Conservation (phyloP, 192 early-diverging fungal species). For the Coemansia sp. region DNA sequence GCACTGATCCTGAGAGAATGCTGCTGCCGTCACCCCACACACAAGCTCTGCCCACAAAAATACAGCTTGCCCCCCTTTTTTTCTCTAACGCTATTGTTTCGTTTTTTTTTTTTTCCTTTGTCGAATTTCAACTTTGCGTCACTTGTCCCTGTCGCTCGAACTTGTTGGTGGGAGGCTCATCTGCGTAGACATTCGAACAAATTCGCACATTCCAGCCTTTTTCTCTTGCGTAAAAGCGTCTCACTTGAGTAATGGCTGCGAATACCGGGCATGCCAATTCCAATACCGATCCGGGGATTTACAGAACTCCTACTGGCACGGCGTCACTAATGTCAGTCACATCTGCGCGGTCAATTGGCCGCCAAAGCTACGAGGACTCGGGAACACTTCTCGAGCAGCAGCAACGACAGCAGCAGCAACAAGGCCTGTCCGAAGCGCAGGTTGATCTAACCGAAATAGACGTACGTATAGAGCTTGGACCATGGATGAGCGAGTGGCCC, state of each 20-base stretch:
- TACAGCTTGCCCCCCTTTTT: neutral
- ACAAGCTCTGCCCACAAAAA: too few species aligned
- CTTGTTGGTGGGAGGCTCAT: neutral
- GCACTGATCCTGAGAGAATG: neutral
- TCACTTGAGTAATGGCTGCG: slow-evolving; percentile 3
- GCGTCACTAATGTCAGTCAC: slow-evolving; percentile 12
- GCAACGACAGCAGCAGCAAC: slow-evolving; percentile 6
- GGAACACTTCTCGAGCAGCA: slow-evolving; percentile 8
- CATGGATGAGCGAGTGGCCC: neutral
- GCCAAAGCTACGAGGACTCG: slow-evolving; percentile 20
- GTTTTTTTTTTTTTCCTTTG: neutral
- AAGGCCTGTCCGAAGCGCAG: slow-evolving; percentile 15
- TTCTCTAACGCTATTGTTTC: neutral
- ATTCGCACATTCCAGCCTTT: neutral
- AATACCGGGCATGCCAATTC: slow-evolving; percentile 5
- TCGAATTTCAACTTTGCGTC: neutral
- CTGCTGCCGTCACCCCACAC: neutral
- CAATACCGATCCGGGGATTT: slow-evolving; percentile 3
- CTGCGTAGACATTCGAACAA: neutral
- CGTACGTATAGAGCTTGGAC: slow-evolving; percentile 14
- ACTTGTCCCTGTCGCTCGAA: neutral
- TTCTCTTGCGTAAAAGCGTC: neutral
- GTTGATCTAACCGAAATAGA: slow-evolving; percentile 54
- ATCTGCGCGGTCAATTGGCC: slow-evolving; percentile 20
- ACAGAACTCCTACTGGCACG: slow-evolving; percentile 7